A percentile compares a stretch with the other conserved stretches of the same genome.
phyloP scores from a whole-genome alignment of 441 rosid genomes.

The Croton setiger region DNA sequence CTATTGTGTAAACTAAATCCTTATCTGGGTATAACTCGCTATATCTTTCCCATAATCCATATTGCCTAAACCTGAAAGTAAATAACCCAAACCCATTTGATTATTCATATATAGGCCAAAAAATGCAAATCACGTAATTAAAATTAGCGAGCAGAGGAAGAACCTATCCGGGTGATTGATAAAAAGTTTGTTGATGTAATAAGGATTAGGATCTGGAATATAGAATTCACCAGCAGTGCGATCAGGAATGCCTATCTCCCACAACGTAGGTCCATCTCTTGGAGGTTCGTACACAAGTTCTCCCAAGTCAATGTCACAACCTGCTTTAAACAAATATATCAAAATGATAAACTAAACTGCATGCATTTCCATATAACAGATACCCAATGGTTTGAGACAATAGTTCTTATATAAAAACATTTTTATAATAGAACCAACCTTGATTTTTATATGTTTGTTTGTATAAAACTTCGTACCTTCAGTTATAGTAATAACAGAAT shows the following conservation, averaged over 20 bases:
- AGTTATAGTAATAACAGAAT: constrained; percentile 32
- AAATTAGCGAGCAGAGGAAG: not conserved
- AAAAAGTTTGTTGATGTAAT: constrained; percentile 60
- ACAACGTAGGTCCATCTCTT: constrained; percentile 76
- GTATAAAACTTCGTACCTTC: constrained; percentile 33
- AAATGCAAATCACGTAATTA: no score
- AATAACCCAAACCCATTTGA: no score
- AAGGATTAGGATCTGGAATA: constrained; percentile 71
- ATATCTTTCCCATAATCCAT: constrained; percentile 60
- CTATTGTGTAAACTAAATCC: constrained; percentile 52
- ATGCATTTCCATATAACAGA: no score
- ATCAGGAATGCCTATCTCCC: constrained; percentile 90
- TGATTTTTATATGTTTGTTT: no score
- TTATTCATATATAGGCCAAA: no score
- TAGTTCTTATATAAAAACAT: no score
- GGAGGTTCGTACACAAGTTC: constrained; percentile 61
- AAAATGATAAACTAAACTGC: not conserved
- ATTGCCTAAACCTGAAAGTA: constrained; percentile 60
- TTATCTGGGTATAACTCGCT: constrained; percentile 43
- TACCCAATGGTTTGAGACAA: no score
- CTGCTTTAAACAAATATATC: constrained; percentile 28
- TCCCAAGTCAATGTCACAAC: constrained; percentile 50
- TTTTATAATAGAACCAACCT: no score
- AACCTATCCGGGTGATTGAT: constrained; percentile 77
- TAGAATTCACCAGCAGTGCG: constrained; percentile 80